These are phyloP conservation scores for Lepidium africanum DNA, from an alignment of 345 rosid genomes.

Conservation along the genomic window DNA sequence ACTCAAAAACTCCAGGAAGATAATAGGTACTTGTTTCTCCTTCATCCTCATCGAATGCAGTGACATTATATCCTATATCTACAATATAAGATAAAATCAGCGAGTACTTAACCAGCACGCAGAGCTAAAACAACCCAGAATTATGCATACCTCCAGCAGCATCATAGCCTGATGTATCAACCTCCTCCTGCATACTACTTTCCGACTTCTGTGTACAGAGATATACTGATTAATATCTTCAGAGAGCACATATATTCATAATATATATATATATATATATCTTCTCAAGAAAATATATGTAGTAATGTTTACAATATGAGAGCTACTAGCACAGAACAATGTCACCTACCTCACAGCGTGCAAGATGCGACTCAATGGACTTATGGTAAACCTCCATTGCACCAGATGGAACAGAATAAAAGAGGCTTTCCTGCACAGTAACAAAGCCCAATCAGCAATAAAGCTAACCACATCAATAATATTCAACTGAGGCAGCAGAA, in stretches of 20 bases:
- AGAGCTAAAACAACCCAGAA: slow-evolving; percentile 14
- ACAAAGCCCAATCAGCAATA: slow-evolving; percentile 16
- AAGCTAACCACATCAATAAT: background rate
- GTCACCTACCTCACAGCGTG: slow-evolving; percentile 29
- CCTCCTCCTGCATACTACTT: slow-evolving; percentile 74
- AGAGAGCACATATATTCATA: background rate
- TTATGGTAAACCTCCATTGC: slow-evolving; percentile 72
- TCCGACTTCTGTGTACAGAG: slow-evolving; percentile 54
- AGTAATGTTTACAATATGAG: slow-evolving; percentile 8
- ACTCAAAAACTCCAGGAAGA: slow-evolving; percentile 57
- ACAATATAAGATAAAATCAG: slow-evolving; percentile 27
- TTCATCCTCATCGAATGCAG: slow-evolving; percentile 74
- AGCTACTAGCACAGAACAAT: slow-evolving; percentile 6
- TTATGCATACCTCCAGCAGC: slow-evolving; percentile 55
- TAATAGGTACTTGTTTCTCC: slow-evolving; percentile 71
- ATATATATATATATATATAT: no score
- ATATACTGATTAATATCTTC: background rate
- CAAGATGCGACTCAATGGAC: slow-evolving; percentile 71
- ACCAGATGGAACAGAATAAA: slow-evolving; percentile 78
- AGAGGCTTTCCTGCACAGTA: slow-evolving; percentile 78
- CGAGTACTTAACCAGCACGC: slow-evolving; percentile 9
- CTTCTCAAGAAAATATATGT: background rate
- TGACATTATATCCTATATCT: slow-evolving; percentile 57
- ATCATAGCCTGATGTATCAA: slow-evolving; percentile 69
- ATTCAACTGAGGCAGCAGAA: slow-evolving; percentile 6